Conservation (phyloP, 2,329 filamentous ascomycete genomes). For the Pestalotiopsis sp. region DNA sequence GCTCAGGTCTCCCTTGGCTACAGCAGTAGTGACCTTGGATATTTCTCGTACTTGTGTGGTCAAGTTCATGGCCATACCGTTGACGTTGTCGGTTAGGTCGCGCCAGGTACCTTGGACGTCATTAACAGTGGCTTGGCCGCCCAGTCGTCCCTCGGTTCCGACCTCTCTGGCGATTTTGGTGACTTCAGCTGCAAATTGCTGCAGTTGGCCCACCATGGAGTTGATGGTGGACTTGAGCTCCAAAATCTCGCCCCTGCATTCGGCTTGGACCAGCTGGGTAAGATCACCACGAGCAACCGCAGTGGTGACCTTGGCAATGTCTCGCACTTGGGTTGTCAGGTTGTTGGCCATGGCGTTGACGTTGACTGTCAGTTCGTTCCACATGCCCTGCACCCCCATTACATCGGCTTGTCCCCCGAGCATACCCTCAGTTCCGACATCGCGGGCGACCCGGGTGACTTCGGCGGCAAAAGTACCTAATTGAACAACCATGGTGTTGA, state of each 20-base stretch:
- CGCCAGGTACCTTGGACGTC: conserved; percentile 98
- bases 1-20: conserved; percentile 90
- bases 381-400: conserved; percentile 83
- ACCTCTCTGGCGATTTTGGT: conserved; percentile 96
- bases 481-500: conserved; percentile 90
- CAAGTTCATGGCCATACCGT: conserved; percentile 95
- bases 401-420: conserved; percentile 83
- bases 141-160: conserved; percentile 91
- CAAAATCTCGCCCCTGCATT: conserved; percentile 87
- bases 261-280: conserved; percentile 94
- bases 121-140: conserved; percentile 93
- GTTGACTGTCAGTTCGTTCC: conserved; percentile 85
- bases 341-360: conserved; percentile 90
- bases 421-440: conserved; percentile 83
- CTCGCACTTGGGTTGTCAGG: conserved; percentile 85
- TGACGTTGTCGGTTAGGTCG: conserved; percentile 92
- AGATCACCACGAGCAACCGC: conserved; percentile 83
- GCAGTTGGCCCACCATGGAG: conserved; percentile 97
- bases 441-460: conserved; percentile 79
- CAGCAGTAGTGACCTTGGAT: conserved; percentile 92
- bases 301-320: conserved; percentile 84
- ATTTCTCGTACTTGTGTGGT: conserved; percentile 98
- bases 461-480: conserved; percentile 82
- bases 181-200: conserved; percentile 95
- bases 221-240: conserved; percentile 98